Conservation (phyloP, 306 rosid species). For the Albizia julibrissin region DNA sequence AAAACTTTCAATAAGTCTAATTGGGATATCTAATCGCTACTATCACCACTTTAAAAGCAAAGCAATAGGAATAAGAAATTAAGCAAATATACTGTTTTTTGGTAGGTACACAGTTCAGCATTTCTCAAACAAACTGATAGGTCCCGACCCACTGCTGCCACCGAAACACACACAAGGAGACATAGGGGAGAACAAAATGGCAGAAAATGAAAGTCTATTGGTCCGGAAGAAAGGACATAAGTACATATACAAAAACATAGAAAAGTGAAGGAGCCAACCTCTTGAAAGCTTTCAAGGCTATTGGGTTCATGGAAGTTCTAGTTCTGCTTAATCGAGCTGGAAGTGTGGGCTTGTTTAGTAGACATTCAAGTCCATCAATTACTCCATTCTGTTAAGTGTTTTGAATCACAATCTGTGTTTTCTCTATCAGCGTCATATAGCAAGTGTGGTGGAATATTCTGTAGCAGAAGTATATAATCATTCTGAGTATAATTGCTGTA, state of each 20-base stretch:
- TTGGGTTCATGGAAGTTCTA: not conserved
- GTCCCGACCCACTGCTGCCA: not conserved
- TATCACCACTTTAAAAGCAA: constrained; percentile 21
- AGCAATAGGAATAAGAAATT: not conserved
- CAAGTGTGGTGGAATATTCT: not conserved
- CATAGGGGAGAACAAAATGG: not conserved
- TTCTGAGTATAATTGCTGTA: not conserved
- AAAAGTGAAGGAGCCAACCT: not conserved
- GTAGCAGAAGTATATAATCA: not conserved
- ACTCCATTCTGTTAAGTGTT: not conserved
- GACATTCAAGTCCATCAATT: not conserved
- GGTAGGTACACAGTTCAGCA: not conserved
- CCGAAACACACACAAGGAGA: not conserved
- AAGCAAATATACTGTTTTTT: not conserved
- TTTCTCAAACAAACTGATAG: not conserved
- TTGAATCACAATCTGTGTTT: not conserved
- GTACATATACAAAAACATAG: not conserved
- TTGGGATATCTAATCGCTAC: not conserved
- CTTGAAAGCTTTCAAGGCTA: not conserved
- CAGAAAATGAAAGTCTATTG: not conserved
- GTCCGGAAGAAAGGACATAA: not conserved
- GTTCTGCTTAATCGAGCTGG: not conserved
- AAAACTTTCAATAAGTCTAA: not conserved
- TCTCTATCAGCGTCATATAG: not conserved
- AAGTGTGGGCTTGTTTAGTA: not conserved